A percentile compares a stretch with the other conserved stretches of the same genome.
These are phyloP conservation scores for Limonomyces culmigenus DNA, from an alignment of 1,284 basidiomycete species.

Conservation along the genomic window DNA sequence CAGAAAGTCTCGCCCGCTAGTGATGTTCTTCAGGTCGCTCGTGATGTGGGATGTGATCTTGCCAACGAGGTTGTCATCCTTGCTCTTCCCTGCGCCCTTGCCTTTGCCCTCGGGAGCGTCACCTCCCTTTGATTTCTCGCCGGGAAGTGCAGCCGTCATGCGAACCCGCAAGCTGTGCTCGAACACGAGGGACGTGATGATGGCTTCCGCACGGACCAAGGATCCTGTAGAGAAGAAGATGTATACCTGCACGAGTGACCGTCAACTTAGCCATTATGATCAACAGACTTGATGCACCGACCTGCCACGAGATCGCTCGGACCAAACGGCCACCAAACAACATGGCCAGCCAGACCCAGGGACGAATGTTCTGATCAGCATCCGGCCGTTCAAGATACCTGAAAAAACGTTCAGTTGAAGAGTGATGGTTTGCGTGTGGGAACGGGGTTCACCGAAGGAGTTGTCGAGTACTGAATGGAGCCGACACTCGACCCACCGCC, in stretches of 20 bases:
- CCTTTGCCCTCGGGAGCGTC: neutral
- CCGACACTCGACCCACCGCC: slow-evolving; percentile 7
- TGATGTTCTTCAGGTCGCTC: slow-evolving; percentile 18
- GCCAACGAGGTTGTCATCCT: slow-evolving; percentile 24
- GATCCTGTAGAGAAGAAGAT: slow-evolving; percentile 21
- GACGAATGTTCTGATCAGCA: slow-evolving; percentile 18
- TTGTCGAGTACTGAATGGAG: slow-evolving; percentile 15
- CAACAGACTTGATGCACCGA: too few species aligned
- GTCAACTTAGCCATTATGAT: too few species aligned
- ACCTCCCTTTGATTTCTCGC: slow-evolving; percentile 6
- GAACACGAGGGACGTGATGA: slow-evolving; percentile 40
- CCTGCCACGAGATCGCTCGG: slow-evolving; percentile 22
- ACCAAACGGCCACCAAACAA: slow-evolving; percentile 41
- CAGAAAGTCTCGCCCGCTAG: slow-evolving; percentile 17
- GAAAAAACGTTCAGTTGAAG: too few species aligned
- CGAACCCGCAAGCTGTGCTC: slow-evolving; percentile 38
- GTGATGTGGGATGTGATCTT: slow-evolving; percentile 29
- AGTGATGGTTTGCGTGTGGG: slow-evolving; percentile 25
- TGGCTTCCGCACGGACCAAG: slow-evolving; percentile 25
- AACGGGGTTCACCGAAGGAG: slow-evolving; percentile 15
- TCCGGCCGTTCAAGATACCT: slow-evolving; percentile 27
- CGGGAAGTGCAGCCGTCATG: slow-evolving; percentile 18
- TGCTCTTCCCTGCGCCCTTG: neutral
- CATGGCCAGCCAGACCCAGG: slow-evolving; percentile 46
- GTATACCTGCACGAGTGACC: slow-evolving; percentile 38